Base-by-base conservation (phyloP, 768 basidiomycete genomes). In the Pilatotrama ljubarskyi region DNA sequence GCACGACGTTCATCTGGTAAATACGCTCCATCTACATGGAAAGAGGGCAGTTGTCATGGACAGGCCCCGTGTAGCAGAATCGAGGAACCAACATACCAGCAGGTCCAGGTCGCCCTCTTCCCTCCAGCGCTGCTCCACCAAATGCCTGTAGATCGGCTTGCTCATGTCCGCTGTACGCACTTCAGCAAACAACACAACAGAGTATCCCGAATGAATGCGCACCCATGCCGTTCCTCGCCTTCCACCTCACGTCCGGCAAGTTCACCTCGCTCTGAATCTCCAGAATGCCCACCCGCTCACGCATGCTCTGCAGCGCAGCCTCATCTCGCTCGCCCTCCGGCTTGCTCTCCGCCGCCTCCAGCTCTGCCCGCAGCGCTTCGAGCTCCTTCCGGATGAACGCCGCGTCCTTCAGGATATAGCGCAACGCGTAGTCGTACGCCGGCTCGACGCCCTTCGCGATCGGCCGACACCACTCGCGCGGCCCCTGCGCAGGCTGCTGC, bases 1-100 rank as follows among this genome's bases (percentile, higher is more conserved):
- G 95, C 2, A 97, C 79, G 58, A 98, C 87, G 50, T 87, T 76
- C 93, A 97, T 93, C 75, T 95, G 91, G 66, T 93, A 81, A 44
- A 98, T 69, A 69, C 95, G 89, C 70, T 97, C 91, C 93, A 97
- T 97, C 90, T 95, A 69, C 7, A 29, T 29, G 18, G 40, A 15
- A 35, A 22, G 50, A 29, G 44, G n/a, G 49, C 7, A 35, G 59
- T 14, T 32, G n/a, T 5, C 13, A 20, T 4, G 17, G 5, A 20
- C 25, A 44, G 35, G 60, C 25, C n/a, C n/a, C n/a, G n/a, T n/a
- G 11, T 17, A 52, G 40, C n/a, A 15, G 32, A 54, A 26, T 20
- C 11, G 18, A 29, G 37, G 9, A 4, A 32, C 10, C 17, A 5
- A 78, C 87, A 42, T 55, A 93, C 94, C 71, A 98, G 77, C 37